These are phyloP conservation scores for Suhomyces sp. DNA, from an alignment of 805 yeast genomes.

Conservation along the genomic window DNA sequence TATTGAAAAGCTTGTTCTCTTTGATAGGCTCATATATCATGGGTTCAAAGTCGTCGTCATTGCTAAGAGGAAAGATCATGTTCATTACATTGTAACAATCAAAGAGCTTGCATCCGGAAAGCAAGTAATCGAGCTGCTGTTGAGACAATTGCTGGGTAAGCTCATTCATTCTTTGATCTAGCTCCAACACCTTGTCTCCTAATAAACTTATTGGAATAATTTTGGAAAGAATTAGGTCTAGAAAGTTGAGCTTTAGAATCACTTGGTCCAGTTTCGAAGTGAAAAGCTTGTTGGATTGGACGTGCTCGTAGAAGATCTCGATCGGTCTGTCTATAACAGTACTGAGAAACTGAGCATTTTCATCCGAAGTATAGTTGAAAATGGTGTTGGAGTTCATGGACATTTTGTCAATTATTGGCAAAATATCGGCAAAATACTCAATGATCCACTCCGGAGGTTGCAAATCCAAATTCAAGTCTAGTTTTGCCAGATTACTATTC, in stretches of 20 bases:
- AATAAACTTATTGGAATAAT: constrained; percentile 47
- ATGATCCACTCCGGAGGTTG: constrained; percentile 83
- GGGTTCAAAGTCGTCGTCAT: constrained; percentile 47
- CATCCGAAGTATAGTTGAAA: constrained; percentile 37
- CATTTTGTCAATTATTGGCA: constrained; percentile 51
- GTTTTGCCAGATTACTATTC: constrained; percentile 37
- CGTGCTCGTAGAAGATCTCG: constrained; percentile 34
- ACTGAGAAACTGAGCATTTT: constrained; percentile 34
- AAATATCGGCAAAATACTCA: constrained; percentile 59
- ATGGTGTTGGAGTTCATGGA: constrained; percentile 29
- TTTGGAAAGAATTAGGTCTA: constrained; percentile 56
- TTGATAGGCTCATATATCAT: constrained; percentile 61
- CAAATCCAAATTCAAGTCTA: constrained; percentile 50
- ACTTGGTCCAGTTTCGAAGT: constrained; percentile 30
- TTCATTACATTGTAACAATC: constrained; percentile 62
- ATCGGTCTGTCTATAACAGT: constrained; percentile 49
- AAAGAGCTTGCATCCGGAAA: constrained; percentile 52
- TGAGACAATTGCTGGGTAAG: constrained; percentile 39
- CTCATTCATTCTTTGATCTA: constrained; percentile 32
- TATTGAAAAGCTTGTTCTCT: constrained; percentile 57
- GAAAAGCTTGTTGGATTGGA: constrained; percentile 25
- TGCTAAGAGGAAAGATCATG: constrained; percentile 66
- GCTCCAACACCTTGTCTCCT: constrained; percentile 31
- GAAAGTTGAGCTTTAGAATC: constrained; percentile 55
- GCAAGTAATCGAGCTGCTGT: constrained; percentile 46